phyloP scores from a whole-genome alignment of 2,329 filamentous ascomycete genomes.

The Fusarium luffae region DNA sequence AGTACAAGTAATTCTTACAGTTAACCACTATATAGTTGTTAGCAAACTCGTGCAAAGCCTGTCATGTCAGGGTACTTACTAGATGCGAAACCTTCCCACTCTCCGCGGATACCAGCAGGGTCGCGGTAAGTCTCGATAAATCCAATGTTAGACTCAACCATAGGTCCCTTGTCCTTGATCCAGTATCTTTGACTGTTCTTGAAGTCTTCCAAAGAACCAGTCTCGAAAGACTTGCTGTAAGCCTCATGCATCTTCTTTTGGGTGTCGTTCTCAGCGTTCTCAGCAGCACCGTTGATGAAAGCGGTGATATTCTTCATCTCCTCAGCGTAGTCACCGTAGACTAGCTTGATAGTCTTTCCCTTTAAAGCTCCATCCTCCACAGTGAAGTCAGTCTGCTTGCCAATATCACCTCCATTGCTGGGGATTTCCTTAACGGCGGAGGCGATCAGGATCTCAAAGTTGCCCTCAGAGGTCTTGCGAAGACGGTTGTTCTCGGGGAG shows the following conservation, averaged over 20 bases:
- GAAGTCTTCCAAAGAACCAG: constrained; percentile 79
- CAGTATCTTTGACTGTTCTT: constrained; percentile 84
- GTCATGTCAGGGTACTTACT: constrained; percentile 48
- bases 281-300: constrained; percentile 74
- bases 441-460: constrained; percentile 80
- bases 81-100: constrained; percentile 88
- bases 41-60: constrained; percentile 24
- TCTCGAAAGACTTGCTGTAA: constrained; percentile 79
- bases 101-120: constrained; percentile 81
- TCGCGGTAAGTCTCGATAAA: constrained; percentile 90
- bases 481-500: constrained; percentile 82
- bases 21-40: constrained; percentile 71
- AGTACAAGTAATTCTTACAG: constrained; percentile 48
- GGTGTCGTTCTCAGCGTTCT: constrained; percentile 77
- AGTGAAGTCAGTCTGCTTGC: constrained; percentile 70
- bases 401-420: constrained; percentile 72
- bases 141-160: constrained; percentile 82
- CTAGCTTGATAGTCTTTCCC: constrained; percentile 75
- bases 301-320: constrained; percentile 76
- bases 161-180: constrained; percentile 85
- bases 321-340: constrained; percentile 78
- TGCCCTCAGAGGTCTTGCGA: constrained; percentile 70
- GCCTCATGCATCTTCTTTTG: constrained; percentile 79
- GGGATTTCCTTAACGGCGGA: constrained; percentile 72
- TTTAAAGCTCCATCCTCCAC: constrained; percentile 69